Base-by-base conservation (phyloP, 83 land plant species). In the Thuja plicata region DNA sequence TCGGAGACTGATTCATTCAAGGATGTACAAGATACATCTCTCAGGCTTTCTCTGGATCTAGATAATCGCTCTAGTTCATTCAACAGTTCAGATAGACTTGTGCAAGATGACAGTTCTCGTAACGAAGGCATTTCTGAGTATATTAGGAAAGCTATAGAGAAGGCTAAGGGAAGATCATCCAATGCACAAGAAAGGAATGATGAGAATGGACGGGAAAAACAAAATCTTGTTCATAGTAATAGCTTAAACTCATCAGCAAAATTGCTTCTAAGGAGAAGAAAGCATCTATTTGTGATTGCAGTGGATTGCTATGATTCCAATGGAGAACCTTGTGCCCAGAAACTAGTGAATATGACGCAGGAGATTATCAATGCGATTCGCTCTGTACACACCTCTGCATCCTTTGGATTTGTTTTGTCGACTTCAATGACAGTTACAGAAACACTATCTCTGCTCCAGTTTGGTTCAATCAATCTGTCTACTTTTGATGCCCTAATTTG, bases 401-500 rank as follows among this genome's bases (percentile, higher is more conserved):
- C 86, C 19, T 54, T 91, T 46, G 95, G 98, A 6, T 91, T 93
- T 77, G 87, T 95, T 8, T 71, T 95, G 37, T 88, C 93, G 48
- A 96, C 98, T 43, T 94, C 95, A 34, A 57, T 91, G 35, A 93
- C 91, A 12, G 89, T 91, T 74, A 71, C 71, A 54, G 97, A 95
- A 87, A 91, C 92, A 1, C 34, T 91, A 81, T 91, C 92, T 50
- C 85, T 93, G 71, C 76, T 96, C 73, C 86, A 60, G 57, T 52
- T 30, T 0, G 90, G 89, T 52, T 85, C 88, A 35, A 89, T 96
- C 21, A 88, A 88, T 30, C 11, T 89, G 46, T 90, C 91, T 70
- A 91, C 93, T n/a, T 93, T 95, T 87, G 97, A 95, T 91, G 98
- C 97, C n/a, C 79, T 96, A 55, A 89, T 95, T 17, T 96, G 98